Conservation (phyloP, 768 basidiomycete genomes). For the Leccinum ochraceum region DNA sequence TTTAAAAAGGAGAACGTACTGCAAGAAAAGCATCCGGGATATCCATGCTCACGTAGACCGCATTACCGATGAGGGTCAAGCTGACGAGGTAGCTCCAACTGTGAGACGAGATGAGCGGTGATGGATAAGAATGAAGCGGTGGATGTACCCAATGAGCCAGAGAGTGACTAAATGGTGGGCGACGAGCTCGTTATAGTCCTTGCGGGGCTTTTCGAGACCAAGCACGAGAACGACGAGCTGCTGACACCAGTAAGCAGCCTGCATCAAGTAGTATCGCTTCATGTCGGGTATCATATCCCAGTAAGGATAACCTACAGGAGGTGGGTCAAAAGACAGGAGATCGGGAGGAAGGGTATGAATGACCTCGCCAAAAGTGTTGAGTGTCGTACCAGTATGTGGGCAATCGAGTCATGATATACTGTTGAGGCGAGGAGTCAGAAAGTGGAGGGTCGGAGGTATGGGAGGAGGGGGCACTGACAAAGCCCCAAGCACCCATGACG, state of each 20-base stretch:
- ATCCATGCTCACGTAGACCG: slow-evolving; percentile 97
- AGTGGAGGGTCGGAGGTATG: neutral
- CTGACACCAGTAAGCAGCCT: slow-evolving; percentile 92
- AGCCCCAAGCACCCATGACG: slow-evolving; percentile 70
- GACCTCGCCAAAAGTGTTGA: slow-evolving; percentile 82
- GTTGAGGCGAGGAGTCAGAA: neutral
- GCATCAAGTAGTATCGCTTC: slow-evolving; percentile 93
- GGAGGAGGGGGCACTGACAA: slow-evolving; percentile 48
- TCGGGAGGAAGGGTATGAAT: slow-evolving; percentile 11
- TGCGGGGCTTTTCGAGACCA: slow-evolving; percentile 90
- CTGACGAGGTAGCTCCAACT: slow-evolving; percentile 87
- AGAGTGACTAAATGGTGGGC: slow-evolving; percentile 92
- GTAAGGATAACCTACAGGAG: slow-evolving; percentile 72
- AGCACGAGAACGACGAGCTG: slow-evolving; percentile 85
- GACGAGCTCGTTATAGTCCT: slow-evolving; percentile 86
- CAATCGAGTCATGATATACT: slow-evolving; percentile 82
- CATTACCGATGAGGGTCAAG: slow-evolving; percentile 84
- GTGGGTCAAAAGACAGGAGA: slow-evolving; percentile 2
- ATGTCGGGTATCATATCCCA: slow-evolving; percentile 84
- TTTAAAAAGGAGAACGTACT: slow-evolving; percentile 42
- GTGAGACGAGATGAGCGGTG: slow-evolving; percentile 5
- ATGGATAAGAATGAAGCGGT: neutral
- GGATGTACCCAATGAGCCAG: slow-evolving; percentile 83
- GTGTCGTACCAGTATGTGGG: slow-evolving; percentile 89
- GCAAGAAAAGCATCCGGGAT: slow-evolving; percentile 88